Evolutionary conservation across 805 yeast genomes (phyloP), one percentile per base, ranked within the genome.

Genomic region (Candida ipomoeae): DNA sequence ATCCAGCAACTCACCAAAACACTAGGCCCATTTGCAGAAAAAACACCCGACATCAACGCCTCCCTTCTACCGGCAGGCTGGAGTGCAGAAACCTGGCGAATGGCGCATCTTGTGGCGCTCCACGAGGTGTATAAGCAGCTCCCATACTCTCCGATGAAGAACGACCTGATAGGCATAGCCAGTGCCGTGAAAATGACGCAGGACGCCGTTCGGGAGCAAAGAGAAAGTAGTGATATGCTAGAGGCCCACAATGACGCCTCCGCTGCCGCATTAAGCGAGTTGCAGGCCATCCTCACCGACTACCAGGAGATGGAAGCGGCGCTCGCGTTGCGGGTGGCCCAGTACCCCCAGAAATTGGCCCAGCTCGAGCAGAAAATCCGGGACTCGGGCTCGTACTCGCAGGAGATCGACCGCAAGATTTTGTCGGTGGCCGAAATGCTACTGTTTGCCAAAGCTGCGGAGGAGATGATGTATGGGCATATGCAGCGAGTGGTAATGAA

Each of bases 81-180:
- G 55, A 37, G 17, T 23, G 44, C 42, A 5, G 53, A 49, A 23
- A 48, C 53, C 6, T 29, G 15, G 23, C 21, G 45, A 23, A 29
- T 39, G n/a, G 55, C 48, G 17, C 55, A 51, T 39, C 44, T 51
- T 23, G 44, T 56, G 34, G 58, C 60, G 20, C 56, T 52, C 11
- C 18, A 50, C 31, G 60, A 54, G 20, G 55, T 49, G 5, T 56
- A 51, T 36, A 39, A 41, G 20, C 49, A 44, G 36, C 54, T 58
- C 35, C 57, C 61, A 3, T 58, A 56, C 37, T 39, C 48, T 34
- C 51, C 60, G 14, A 50, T 49, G 50, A 58, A 56, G 39, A 56
- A 53, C 48, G 61, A 58, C 29, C 58, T 55, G 59, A 58, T 58
- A 14, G 61, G 60, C n/a, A 58, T 58, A 18, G 61, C 60, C 26